These are phyloP conservation scores for Exidia glandulosa DNA, from an alignment of 768 basidiomycete species.

Conservation along the genomic window DNA sequence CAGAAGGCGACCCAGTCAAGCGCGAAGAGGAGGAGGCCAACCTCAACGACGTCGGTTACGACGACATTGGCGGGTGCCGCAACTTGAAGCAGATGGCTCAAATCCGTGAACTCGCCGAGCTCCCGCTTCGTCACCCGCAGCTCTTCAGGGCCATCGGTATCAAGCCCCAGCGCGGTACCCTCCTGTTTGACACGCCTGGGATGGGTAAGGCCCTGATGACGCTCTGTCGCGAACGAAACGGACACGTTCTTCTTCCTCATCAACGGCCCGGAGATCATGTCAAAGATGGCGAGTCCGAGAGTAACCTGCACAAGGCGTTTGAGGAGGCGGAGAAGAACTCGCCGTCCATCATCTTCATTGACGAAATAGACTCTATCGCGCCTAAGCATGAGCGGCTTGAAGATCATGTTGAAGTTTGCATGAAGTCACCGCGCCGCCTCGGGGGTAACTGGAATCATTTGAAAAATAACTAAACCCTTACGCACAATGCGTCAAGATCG, in stretches of 20 bases:
- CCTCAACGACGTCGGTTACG: conserved; percentile 94
- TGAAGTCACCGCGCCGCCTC: too few species aligned
- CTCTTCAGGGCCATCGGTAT: conserved; percentile 99
- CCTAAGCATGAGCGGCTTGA: conserved; percentile 99
- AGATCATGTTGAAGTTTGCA: too few species aligned
- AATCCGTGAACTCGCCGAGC: conserved; percentile 96
- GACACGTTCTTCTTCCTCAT: conserved; percentile 99
- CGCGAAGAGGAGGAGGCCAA: conserved; percentile 98
- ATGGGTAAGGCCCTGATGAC: conserved; percentile 99
- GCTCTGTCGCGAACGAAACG: conserved; percentile 96
- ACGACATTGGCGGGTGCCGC: conserved; percentile 97
- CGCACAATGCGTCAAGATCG: too few species aligned
- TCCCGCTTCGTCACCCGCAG: conserved; percentile 96
- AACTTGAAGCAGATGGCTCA: conserved; percentile 99
- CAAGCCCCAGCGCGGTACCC: conserved; percentile 97
- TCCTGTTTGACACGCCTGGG: conserved; percentile 97
- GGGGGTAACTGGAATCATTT: too few species aligned
- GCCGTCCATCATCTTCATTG: conserved; percentile 99
- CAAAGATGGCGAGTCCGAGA: conserved; percentile 99
- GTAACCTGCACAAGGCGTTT: conserved; percentile 94
- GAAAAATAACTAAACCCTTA: too few species aligned
- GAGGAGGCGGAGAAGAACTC: conserved; percentile 99
- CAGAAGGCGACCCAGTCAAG: conserved; percentile 98
- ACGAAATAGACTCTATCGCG: conserved; percentile 98
- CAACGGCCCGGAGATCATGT: conserved; percentile 99